phyloP scores from a whole-genome alignment of 129 eudicot species.

The Deinandra increscens region DNA sequence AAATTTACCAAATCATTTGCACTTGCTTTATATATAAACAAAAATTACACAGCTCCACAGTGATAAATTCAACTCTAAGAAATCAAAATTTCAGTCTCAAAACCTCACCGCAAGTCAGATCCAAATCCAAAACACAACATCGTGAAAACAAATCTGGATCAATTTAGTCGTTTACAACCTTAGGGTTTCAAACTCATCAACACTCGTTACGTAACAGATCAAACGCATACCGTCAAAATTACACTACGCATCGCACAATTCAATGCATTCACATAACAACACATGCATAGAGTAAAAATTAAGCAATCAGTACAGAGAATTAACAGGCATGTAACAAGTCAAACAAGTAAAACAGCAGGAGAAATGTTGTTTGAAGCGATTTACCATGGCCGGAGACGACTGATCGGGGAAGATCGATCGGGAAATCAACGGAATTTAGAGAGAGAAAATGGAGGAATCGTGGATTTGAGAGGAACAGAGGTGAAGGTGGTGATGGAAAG shows the following conservation, averaged over 20 bases:
- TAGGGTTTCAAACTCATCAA: slow-evolving; percentile 30
- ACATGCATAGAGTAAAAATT: slow-evolving; percentile 8
- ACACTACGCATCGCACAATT: neutral
- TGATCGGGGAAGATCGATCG: slow-evolving; percentile 33
- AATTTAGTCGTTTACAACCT: slow-evolving; percentile 14
- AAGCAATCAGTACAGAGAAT: neutral
- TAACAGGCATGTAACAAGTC: neutral
- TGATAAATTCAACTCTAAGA: neutral
- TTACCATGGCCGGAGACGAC: slow-evolving; percentile 36
- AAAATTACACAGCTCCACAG: neutral
- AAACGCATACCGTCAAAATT: neutral
- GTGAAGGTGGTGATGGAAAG: slow-evolving; percentile 17
- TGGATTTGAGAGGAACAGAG: slow-evolving; percentile 4
- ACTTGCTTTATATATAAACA: neutral
- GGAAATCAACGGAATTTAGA: slow-evolving; percentile 20
- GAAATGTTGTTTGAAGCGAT: slow-evolving; percentile 5
- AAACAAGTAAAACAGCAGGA: slow-evolving; percentile 10
- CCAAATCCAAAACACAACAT: slow-evolving; percentile 16
- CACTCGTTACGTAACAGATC: slow-evolving; percentile 7
- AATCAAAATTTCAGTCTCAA: neutral
- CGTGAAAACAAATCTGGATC: slow-evolving; percentile 21
- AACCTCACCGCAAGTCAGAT: slow-evolving; percentile 17
- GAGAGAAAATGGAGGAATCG: slow-evolving; percentile 19
- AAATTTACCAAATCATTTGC: slow-evolving; percentile 1
- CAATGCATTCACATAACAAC: neutral